phyloP scores from a whole-genome alignment of 169 alveolate species.

The Babesia divergens region DNA sequence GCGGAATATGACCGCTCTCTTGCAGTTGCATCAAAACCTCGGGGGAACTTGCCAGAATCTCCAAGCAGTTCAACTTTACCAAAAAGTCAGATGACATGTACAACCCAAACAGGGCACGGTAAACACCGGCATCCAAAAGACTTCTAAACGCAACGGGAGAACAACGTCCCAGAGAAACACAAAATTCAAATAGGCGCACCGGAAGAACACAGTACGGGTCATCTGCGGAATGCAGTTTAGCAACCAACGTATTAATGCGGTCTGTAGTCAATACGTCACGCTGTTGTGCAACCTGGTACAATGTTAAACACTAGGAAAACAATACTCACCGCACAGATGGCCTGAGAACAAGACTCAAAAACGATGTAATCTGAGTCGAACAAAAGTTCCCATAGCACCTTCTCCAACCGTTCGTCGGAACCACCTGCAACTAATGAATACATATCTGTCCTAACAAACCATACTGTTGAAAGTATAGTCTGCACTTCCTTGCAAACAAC shows the following conservation, averaged over 20 bases:
- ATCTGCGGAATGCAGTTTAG: not conserved
- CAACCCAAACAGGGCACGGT: slow-evolving; percentile 7
- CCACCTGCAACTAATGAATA: not conserved
- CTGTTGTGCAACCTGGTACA: not conserved
- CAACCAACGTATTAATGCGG: not conserved
- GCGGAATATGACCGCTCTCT: not conserved
- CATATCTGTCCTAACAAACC: not conserved
- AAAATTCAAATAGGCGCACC: slow-evolving; percentile 41
- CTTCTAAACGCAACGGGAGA: slow-evolving; percentile 4
- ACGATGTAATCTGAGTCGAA: slow-evolving; percentile 38
- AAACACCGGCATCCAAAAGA: slow-evolving; percentile 18
- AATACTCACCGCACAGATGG: slow-evolving; percentile 37
- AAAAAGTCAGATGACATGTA: slow-evolving; percentile 33
- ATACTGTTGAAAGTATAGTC: not conserved
- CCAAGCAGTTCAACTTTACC: slow-evolving; percentile 52
- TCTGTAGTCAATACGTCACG: not conserved
- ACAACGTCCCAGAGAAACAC: slow-evolving; percentile 13
- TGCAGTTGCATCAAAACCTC: slow-evolving; percentile 8
- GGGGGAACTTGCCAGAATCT: slow-evolving; percentile 33
- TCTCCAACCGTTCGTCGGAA: slow-evolving; percentile 1
- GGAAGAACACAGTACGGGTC: slow-evolving; percentile 25
- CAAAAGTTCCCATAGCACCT: slow-evolving; percentile 32
- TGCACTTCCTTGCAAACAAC: slow-evolving; percentile 19
- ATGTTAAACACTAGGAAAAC: not conserved
- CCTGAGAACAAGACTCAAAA: slow-evolving; percentile 29